phyloP scores from a whole-genome alignment of 352 stramenopile genomes.

The Phytophthora pseudosyringae region DNA sequence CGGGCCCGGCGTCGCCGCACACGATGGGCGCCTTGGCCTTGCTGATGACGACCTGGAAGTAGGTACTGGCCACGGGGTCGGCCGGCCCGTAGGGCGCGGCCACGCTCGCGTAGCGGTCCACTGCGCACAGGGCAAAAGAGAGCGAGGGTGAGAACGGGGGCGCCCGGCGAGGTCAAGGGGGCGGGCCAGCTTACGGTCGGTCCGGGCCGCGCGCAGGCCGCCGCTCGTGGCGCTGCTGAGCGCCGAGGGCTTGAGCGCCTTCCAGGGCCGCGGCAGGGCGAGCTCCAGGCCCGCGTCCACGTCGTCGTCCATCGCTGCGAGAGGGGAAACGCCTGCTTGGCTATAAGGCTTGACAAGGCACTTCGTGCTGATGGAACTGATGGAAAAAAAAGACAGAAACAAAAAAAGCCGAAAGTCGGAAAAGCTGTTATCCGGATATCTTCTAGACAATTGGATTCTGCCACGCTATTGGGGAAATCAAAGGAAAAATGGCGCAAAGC shows the following conservation, averaged over 20 bases:
- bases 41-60: slow-evolving; percentile 72
- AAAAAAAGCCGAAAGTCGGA: not conserved
- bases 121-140: slow-evolving; percentile 8
- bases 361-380: slow-evolving; percentile 2
- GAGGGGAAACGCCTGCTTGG: not conserved
- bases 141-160: not conserved
- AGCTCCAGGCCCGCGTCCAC: slow-evolving; percentile 12
- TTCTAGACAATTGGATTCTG: no score
- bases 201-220: slow-evolving; percentile 14
- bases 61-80: slow-evolving; percentile 56
- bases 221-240: slow-evolving; percentile 21
- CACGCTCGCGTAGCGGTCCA: slow-evolving; percentile 55
- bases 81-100: slow-evolving; percentile 58
- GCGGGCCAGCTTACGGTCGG: slow-evolving; percentile 28
- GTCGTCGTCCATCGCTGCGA: slow-evolving; percentile 17
- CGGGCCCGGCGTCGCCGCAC: slow-evolving; percentile 55
- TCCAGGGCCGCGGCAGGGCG: slow-evolving; percentile 22
- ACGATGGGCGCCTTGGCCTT: slow-evolving; percentile 68
- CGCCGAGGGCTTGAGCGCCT: slow-evolving; percentile 30
- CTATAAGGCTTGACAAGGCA: not conserved
- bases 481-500: not conserved
- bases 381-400: not conserved
- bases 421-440: slow-evolving; percentile 8
- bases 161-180: not conserved
- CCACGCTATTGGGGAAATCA: no score